phyloP scores from a whole-genome alignment of 2,329 filamentous ascomycete genomes.

The Clarireedia sp. region DNA sequence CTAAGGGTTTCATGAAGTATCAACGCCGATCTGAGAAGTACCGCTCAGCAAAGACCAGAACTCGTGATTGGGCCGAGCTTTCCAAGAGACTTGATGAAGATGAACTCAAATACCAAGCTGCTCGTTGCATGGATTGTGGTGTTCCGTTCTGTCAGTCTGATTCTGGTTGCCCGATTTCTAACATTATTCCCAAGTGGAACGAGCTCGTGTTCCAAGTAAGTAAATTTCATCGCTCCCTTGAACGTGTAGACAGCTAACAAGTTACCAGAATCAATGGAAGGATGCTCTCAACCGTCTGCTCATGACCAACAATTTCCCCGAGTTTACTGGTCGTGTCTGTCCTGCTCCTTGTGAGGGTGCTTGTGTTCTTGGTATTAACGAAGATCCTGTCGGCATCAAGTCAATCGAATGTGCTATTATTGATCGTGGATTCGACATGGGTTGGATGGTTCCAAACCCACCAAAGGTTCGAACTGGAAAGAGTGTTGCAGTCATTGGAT shows the following conservation, averaged over 20 bases:
- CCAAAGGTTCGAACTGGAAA: conserved; percentile 79
- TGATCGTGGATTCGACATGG: conserved; percentile 94
- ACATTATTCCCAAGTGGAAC: conserved; percentile 97
- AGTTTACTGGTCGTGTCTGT: conserved; percentile 95
- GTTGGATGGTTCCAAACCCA: conserved; percentile 85
- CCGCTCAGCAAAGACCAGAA: conserved; percentile 72
- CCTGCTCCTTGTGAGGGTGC: conserved; percentile 94
- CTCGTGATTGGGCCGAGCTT: conserved; percentile 89
- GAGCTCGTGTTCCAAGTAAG: conserved; percentile 55
- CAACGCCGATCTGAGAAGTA: conserved; percentile 90
- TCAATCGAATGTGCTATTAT: conserved; percentile 98
- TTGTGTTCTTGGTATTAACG: conserved; percentile 92
- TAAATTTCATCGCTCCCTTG: no score
- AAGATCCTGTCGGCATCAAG: conserved; percentile 96
- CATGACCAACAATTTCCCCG: conserved; percentile 98
- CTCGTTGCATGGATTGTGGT: conserved; percentile 97
- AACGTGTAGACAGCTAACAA: no score
- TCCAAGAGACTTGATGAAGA: conserved; percentile 83
- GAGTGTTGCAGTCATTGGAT: conserved; percentile 81
- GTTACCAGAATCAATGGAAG: conserved; percentile 62
- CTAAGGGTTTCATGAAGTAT: conserved; percentile 96
- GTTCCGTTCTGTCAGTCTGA: conserved; percentile 98
- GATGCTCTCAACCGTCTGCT: conserved; percentile 86
- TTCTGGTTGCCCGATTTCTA: conserved; percentile 89
- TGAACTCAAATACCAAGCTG: conserved; percentile 92